Evolutionary conservation across 495 filamentous ascomycete genomes (phyloP).

Genomic region (Cladorrhinum samala): DNA sequence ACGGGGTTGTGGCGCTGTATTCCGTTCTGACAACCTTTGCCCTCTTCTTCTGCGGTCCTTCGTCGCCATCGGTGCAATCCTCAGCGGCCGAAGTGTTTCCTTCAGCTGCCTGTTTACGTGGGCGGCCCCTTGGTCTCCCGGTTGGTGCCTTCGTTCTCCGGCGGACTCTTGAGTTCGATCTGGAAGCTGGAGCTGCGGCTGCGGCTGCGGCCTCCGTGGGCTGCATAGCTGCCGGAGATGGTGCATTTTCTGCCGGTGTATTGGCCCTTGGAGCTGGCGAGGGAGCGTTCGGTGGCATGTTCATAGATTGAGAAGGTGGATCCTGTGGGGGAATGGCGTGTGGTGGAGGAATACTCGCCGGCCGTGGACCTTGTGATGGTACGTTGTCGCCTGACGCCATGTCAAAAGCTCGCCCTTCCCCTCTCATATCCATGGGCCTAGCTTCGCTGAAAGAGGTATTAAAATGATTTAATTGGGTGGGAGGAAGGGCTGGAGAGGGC

Average conservation of each 20-base stretch:
- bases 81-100: slow-evolving; percentile 62
- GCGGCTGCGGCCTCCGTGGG: slow-evolving; percentile 11
- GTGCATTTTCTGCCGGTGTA: slow-evolving; percentile 10
- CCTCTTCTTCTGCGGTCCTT: slow-evolving; percentile 59
- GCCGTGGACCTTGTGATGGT: slow-evolving; percentile 15
- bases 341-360: slow-evolving; percentile 20
- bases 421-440: slow-evolving; percentile 15
- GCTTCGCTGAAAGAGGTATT: slow-evolving; percentile 10
- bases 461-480: slow-evolving; percentile 18
- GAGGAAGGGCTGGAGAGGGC: slow-evolving; percentile 26
- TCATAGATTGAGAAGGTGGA: not conserved
- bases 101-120: slow-evolving; percentile 41
- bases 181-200: slow-evolving; percentile 15
- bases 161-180: slow-evolving; percentile 38
- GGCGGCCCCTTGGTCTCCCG: slow-evolving; percentile 41
- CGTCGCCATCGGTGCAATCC: slow-evolving; percentile 62
- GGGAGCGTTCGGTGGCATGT: slow-evolving; percentile 1
- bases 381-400: slow-evolving; percentile 8
- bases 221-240: slow-evolving; percentile 14
- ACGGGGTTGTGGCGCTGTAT: slow-evolving; percentile 58
- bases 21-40: slow-evolving; percentile 67
- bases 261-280: slow-evolving; percentile 4
- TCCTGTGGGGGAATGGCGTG: slow-evolving; percentile 8
- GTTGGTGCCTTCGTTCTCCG: slow-evolving; percentile 29
- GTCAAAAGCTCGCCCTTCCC: not conserved